These are phyloP conservation scores for Sporothrix brasiliensis DNA, from an alignment of 2,329 filamentous ascomycete genomes.

Conservation along the genomic window DNA sequence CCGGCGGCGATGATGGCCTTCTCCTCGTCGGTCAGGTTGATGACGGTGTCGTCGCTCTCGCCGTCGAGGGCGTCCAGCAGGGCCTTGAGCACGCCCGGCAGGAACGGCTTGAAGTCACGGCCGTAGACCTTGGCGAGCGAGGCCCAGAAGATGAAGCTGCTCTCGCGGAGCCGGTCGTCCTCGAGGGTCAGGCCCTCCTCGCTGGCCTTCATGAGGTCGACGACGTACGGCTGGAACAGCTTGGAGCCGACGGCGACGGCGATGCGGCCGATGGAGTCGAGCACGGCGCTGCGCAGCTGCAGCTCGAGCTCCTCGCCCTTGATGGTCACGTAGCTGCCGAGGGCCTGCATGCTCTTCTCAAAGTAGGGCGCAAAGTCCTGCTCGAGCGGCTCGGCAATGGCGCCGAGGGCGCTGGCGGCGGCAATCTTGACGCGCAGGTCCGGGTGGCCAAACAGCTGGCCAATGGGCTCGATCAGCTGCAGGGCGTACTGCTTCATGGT, in stretches of 20 bases:
- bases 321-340: constrained; percentile 79
- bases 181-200: constrained; percentile 88
- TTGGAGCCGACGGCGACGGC: constrained; percentile 83
- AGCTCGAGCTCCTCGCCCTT: constrained; percentile 91
- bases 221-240: constrained; percentile 87
- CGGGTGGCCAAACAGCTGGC: constrained; percentile 77
- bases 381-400: constrained; percentile 83
- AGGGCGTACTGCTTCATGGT: constrained; percentile 81
- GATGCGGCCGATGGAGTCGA: constrained; percentile 92
- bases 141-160: constrained; percentile 96
- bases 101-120: constrained; percentile 77
- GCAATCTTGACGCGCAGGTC: constrained; percentile 89
- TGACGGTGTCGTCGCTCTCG: constrained; percentile 82
- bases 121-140: constrained; percentile 92
- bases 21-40: constrained; percentile 73
- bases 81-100: constrained; percentile 75
- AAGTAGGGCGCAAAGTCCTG: constrained; percentile 89
- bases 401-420: constrained; percentile 85
- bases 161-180: constrained; percentile 89
- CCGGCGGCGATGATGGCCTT: constrained; percentile 67
- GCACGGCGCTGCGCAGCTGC: constrained; percentile 83
- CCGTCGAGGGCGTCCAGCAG: constrained; percentile 84
- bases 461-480: constrained; percentile 82
- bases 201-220: constrained; percentile 86
- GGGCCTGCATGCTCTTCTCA: constrained; percentile 83